These are phyloP conservation scores for Aspergillus brasiliensis DNA, from an alignment of 2,329 filamentous ascomycete genomes.

Conservation along the genomic window DNA sequence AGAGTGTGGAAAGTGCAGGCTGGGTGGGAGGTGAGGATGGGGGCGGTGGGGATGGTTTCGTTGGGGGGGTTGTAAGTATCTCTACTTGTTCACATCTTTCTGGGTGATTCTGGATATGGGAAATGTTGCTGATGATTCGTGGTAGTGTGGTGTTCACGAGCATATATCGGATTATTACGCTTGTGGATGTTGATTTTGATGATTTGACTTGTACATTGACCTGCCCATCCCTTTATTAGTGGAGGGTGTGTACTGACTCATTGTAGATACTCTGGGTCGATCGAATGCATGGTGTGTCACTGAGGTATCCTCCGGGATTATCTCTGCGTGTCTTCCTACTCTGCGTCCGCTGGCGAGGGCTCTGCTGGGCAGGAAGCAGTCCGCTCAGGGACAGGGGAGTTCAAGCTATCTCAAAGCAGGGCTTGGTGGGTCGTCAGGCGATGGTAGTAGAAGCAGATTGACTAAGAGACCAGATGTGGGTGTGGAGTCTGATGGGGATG, in stretches of 20 bases:
- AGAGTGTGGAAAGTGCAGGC: no score
- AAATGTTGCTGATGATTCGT: no score
- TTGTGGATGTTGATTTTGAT: slow-evolving; percentile 46
- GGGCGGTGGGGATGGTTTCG: no score
- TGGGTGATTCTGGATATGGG: no score
- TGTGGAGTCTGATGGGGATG: background rate
- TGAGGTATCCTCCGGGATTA: slow-evolving; percentile 46
- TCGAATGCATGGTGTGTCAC: slow-evolving; percentile 53
- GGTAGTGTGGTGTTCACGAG: slow-evolving; percentile 51
- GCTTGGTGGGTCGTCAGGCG: background rate
- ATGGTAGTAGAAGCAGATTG: background rate
- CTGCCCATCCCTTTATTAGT: no score
- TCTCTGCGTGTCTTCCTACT: slow-evolving; percentile 26
- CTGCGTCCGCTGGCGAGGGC: slow-evolving; percentile 14
- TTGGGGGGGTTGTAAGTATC: slow-evolving; percentile 9
- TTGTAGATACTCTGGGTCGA: slow-evolving; percentile 42
- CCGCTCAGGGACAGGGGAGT: background rate
- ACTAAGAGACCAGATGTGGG: no score
- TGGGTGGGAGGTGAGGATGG: no score
- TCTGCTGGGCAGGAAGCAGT: background rate
- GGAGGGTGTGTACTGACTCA: background rate
- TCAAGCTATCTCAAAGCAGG: background rate
- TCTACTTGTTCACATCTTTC: slow-evolving; percentile 27
- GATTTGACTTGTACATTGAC: slow-evolving; percentile 45
- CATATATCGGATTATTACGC: slow-evolving; percentile 51